A percentile compares a stretch with the other conserved stretches of the same genome.
Conservation (phyloP, 345 rosid genomes). For the Salix viminalis region DNA sequence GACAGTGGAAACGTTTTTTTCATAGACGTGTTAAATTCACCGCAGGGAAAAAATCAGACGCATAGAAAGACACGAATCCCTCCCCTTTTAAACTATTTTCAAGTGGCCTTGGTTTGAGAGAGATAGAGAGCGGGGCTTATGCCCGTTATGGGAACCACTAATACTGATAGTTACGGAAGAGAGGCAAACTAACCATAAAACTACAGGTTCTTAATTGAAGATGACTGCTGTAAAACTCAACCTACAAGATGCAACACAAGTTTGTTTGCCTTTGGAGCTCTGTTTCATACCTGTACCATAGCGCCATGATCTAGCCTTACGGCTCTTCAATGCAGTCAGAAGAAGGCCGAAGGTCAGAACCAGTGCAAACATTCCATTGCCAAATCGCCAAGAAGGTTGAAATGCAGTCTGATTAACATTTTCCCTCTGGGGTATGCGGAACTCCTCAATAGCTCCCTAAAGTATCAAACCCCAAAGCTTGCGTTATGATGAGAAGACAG, state of each 20-base stretch:
- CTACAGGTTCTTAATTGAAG: background rate
- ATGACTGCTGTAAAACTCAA: background rate
- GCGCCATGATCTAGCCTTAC: conserved; percentile 85
- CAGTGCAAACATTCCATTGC: conserved; percentile 88
- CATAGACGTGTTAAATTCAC: background rate
- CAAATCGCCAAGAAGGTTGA: conserved; percentile 82
- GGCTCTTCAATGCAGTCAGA: conserved; percentile 64
- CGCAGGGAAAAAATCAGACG: background rate
- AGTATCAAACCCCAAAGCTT: conserved; percentile 2
- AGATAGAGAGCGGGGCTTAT: background rate
- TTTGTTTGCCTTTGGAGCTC: background rate
- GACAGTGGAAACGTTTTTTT: too few relatives aligned
- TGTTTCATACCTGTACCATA: conserved; percentile 64
- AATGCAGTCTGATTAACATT: conserved; percentile 53
- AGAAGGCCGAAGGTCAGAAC: conserved; percentile 80
- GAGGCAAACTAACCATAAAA: background rate
- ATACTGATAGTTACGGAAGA: background rate
- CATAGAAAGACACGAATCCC: background rate
- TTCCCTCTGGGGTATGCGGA: conserved; percentile 71
- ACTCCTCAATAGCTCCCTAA: conserved; percentile 86
- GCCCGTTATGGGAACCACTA: background rate
- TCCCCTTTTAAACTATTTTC: background rate
- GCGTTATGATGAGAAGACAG: background rate
- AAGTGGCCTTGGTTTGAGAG: background rate
- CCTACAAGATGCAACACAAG: background rate